A percentile compares a stretch with the other conserved stretches of the same genome.
Evolutionary conservation across 2,329 filamentous ascomycete genomes (phyloP).

Genomic region (Botryotinia globosa): DNA sequence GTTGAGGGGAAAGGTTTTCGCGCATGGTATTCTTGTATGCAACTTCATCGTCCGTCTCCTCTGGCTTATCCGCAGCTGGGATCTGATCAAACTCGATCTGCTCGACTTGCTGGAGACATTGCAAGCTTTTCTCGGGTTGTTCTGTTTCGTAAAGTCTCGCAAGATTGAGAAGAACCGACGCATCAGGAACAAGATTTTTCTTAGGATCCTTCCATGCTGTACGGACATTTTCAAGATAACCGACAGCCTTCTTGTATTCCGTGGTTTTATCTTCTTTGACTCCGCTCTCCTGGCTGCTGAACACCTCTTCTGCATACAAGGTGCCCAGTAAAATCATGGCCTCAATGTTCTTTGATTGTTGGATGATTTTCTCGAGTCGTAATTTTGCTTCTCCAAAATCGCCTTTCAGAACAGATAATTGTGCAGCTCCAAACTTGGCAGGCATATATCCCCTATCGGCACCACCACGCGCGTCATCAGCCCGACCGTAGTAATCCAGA

Average conservation of each 20-base stretch:
- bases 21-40: conserved; percentile 62
- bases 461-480: conserved; percentile 88
- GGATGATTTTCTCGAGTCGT: conserved; percentile 88
- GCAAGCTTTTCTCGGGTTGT: conserved; percentile 83
- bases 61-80: conserved; percentile 64
- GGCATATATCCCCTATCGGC: conserved; percentile 88
- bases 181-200: conserved; percentile 75
- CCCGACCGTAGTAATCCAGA: conserved; percentile 80
- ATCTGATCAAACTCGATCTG: conserved; percentile 82
- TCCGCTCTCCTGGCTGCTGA: conserved; percentile 68
- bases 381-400: conserved; percentile 92
- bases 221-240: conserved; percentile 79
- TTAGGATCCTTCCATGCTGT: conserved; percentile 90
- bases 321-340: conserved; percentile 91
- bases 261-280: conserved; percentile 82
- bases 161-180: conserved; percentile 86
- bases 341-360: conserved; percentile 78
- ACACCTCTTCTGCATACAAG: conserved; percentile 91
- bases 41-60: conserved; percentile 58
- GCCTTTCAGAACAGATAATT: conserved; percentile 79
- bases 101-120: conserved; percentile 89
- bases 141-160: conserved; percentile 86
- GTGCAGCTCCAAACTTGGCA: conserved; percentile 90
- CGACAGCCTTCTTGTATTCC: conserved; percentile 83
- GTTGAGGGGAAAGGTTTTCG: conserved; percentile 78